phyloP scores from a whole-genome alignment of 2,329 filamentous ascomycete genomes.

The Pezicula radicicola region DNA sequence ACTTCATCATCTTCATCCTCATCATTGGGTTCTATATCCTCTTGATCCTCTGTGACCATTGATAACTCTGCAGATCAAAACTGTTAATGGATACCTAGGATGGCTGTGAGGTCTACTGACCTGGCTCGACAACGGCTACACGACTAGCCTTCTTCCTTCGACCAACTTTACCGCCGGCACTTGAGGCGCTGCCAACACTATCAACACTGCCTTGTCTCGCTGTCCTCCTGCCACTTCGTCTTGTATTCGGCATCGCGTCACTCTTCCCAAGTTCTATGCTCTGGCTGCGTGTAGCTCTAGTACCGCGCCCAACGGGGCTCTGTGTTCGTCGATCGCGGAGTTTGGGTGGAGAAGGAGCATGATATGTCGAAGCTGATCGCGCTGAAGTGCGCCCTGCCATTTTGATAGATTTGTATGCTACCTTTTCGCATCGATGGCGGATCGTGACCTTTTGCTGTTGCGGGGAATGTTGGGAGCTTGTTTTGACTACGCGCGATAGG shows the following conservation, averaged over 20 bases:
- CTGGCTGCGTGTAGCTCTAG: constrained; percentile 33
- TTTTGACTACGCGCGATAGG: no score
- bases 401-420: neutral
- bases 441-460: neutral
- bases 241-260: constrained; percentile 5
- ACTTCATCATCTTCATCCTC: neutral
- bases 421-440: neutral
- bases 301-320: constrained; percentile 15
- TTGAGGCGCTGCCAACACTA: constrained; percentile 17
- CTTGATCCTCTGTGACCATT: constrained; percentile 21
- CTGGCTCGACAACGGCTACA: constrained; percentile 8
- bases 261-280: constrained; percentile 31
- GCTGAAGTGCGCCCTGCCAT: constrained; percentile 13
- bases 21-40: constrained; percentile 4
- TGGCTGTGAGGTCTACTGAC: constrained; percentile 5
- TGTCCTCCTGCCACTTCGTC: constrained; percentile 1
- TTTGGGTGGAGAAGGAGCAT: constrained; percentile 25
- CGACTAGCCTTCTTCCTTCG: constrained; percentile 15
- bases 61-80: constrained; percentile 20
- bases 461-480: no score
- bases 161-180: constrained; percentile 10
- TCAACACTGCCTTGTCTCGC: constrained; percentile 19
- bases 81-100: constrained; percentile 1
- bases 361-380: constrained; percentile 15
- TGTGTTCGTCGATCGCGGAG: constrained; percentile 7